Percentiles rank a stretch among this genome's conserved stretches.
Conservation (phyloP, 495 filamentous ascomycete genomes). For the Eremomyces bilateralis region DNA sequence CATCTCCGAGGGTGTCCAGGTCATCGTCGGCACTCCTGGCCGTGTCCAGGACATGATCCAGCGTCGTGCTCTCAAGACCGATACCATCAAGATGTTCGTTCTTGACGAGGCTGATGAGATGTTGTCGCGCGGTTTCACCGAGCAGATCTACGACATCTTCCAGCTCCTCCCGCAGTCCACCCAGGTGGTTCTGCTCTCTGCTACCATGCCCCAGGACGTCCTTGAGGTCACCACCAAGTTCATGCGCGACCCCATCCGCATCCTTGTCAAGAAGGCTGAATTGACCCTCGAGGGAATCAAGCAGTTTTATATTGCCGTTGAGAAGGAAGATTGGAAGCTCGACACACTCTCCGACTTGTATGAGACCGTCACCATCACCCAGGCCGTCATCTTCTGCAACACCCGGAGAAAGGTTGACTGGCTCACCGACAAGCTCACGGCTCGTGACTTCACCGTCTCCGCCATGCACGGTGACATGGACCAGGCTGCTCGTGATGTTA, state of each 20-base stretch:
- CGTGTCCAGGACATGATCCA: conserved; percentile 99
- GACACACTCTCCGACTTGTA: conserved; percentile 97
- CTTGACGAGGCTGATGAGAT: conserved; percentile 99
- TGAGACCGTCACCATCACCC: conserved; percentile 97
- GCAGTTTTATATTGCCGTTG: conserved; percentile 99
- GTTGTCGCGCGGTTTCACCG: conserved; percentile 93
- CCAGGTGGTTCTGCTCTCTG: conserved; percentile 91
- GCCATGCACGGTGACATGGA: conserved; percentile 99
- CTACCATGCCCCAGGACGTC: conserved; percentile 96
- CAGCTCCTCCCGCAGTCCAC: conserved; percentile 92
- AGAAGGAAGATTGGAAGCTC: conserved; percentile 99
- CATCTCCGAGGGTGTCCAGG: conserved; percentile 85
- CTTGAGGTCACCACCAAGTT: conserved; percentile 99
- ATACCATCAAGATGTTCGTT: conserved; percentile 97
- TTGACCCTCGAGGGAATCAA: conserved; percentile 98
- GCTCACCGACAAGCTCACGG: conserved; percentile 96
- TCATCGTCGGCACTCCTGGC: conserved; percentile 90
- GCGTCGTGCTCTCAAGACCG: conserved; percentile 78
- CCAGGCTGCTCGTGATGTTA: conserved; percentile 87
- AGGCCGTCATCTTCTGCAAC: conserved; percentile 99
- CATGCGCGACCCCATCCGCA: conserved; percentile 97
- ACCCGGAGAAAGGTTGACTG: conserved; percentile 99
- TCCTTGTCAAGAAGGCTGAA: conserved; percentile 98
- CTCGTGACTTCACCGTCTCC: conserved; percentile 95
- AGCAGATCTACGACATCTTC: conserved; percentile 99